Evolutionary conservation across 257 asterid species (phyloP).

Genomic region (Nicotiana knightiana): DNA sequence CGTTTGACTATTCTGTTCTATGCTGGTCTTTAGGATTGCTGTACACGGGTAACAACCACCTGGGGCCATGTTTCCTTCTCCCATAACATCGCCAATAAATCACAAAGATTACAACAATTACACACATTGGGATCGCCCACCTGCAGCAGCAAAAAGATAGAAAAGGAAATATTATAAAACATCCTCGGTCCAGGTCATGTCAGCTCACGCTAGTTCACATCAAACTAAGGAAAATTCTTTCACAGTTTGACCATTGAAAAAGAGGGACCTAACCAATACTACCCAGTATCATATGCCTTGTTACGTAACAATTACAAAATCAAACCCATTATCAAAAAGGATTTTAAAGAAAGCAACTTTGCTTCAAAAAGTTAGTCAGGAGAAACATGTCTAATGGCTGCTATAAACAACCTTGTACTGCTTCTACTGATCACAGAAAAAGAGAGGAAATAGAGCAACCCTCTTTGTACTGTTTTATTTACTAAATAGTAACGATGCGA

Average conservation of each 20-base stretch:
- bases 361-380: background rate
- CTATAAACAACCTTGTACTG: background rate
- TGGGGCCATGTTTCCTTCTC: constrained; percentile 55
- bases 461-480: background rate
- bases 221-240: background rate
- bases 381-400: background rate
- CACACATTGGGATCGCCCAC: constrained; percentile 82
- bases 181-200: background rate
- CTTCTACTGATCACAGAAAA: background rate
- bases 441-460: background rate
- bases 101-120: constrained; percentile 38
- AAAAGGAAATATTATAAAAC: background rate
- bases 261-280: background rate
- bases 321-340: background rate
- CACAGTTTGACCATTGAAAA: background rate
- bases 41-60: constrained; percentile 70
- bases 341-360: background rate
- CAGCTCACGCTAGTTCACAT: constrained; percentile 1
- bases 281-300: background rate
- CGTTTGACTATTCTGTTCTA: constrained; percentile 64
- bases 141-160: constrained; percentile 35
- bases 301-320: background rate
- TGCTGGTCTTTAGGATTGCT: constrained; percentile 60
- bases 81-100: constrained; percentile 91
- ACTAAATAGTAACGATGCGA: background rate